Evolutionary conservation across 1,284 basidiomycete genomes (phyloP).

Genomic region (Cryptococcus sp.): DNA sequence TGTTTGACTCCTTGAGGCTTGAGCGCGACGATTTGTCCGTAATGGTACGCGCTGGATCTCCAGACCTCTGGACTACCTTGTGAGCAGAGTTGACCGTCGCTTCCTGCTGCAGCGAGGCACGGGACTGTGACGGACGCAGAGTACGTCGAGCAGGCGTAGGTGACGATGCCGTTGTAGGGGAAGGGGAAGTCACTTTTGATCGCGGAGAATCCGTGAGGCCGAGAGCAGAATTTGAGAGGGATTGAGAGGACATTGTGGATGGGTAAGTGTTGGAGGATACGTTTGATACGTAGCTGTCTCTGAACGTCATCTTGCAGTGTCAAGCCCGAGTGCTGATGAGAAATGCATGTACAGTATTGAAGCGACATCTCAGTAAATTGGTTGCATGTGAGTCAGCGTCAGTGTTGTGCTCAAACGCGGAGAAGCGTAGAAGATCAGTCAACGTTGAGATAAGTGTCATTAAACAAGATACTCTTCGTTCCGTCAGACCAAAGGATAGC

Average conservation of each 20-base stretch:
- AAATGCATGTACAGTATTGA: too few relatives aligned
- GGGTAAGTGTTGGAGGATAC: slow-evolving; percentile 15
- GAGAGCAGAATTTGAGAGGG: slow-evolving; percentile 10
- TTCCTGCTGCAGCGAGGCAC: background rate
- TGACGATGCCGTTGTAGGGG: slow-evolving; percentile 3
- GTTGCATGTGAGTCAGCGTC: too few relatives aligned
- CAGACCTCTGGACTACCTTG: background rate
- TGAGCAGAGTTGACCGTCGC: background rate
- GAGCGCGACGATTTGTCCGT: background rate
- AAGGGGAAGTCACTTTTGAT: slow-evolving; percentile 1
- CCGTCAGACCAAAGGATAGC: too few relatives aligned
- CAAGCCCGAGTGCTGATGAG: too few relatives aligned
- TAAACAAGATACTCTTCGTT: too few relatives aligned
- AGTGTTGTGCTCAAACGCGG: too few relatives aligned
- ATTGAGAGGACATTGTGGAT: slow-evolving; percentile 16
- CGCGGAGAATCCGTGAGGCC: slow-evolving; percentile 22
- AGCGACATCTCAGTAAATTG: too few relatives aligned
- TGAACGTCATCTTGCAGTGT: slow-evolving; percentile 8
- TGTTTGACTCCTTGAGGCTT: background rate
- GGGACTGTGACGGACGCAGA: background rate
- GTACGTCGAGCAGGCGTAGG: background rate
- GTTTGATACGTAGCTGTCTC: slow-evolving; percentile 15
- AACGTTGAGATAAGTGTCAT: too few relatives aligned
- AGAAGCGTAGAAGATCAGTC: too few relatives aligned
- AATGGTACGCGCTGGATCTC: background rate